These are phyloP conservation scores for Ganoderma resinaceum DNA, from an alignment of 1,284 basidiomycete genomes.

Conservation along the genomic window DNA sequence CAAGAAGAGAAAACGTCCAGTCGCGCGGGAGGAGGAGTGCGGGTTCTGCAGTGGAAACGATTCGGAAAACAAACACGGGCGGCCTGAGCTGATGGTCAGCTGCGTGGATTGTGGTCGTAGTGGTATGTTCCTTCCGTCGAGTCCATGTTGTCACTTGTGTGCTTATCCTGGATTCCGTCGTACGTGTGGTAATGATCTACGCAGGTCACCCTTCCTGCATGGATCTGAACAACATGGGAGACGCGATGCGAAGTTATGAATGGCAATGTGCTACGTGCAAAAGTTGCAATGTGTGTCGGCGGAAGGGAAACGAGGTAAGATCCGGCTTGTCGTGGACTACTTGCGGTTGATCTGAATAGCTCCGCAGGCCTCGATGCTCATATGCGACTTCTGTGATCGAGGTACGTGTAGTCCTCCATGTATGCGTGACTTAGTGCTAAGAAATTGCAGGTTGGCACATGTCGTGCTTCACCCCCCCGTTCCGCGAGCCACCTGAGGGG, in stretches of 20 bases:
- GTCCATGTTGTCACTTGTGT: constrained; percentile 12
- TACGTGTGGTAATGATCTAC: constrained; percentile 15
- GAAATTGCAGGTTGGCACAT: constrained; percentile 82
- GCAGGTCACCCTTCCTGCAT: constrained; percentile 85
- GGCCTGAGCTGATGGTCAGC: constrained; percentile 70
- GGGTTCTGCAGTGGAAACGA: constrained; percentile 73
- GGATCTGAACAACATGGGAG: constrained; percentile 56
- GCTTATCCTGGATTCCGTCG: constrained; percentile 19
- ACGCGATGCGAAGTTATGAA: constrained; percentile 70
- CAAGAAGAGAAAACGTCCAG: constrained; percentile 60
- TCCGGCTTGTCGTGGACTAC: constrained; percentile 13
- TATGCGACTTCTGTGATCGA: constrained; percentile 96
- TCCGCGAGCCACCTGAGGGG: constrained; percentile 76
- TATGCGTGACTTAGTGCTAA: constrained; percentile 29
- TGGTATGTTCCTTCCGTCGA: constrained; percentile 45
- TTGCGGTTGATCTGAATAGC: constrained; percentile 24
- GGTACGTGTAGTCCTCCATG: constrained; percentile 50
- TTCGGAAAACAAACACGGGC: constrained; percentile 58
- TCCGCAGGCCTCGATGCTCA: constrained; percentile 79
- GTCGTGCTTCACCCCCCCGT: constrained; percentile 82
- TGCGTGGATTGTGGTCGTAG: constrained; percentile 75
- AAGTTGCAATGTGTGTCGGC: constrained; percentile 86
- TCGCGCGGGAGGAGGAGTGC: constrained; percentile 64
- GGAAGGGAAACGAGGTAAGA: constrained; percentile 91
- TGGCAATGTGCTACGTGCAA: constrained; percentile 97